Conservation (phyloP, 1,284 basidiomycete species). For the Serendipita sp. region DNA sequence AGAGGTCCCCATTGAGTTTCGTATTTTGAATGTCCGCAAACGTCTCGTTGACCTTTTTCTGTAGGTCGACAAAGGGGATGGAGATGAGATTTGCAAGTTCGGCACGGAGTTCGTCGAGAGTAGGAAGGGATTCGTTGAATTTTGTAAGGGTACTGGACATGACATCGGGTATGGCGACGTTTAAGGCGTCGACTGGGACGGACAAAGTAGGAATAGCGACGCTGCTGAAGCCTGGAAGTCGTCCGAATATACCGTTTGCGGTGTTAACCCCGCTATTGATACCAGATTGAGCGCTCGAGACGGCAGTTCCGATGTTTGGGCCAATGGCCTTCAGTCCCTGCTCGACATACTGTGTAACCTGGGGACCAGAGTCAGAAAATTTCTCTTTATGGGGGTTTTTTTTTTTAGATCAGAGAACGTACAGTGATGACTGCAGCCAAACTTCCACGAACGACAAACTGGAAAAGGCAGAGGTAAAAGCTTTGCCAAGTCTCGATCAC, state of each 20-base stretch:
- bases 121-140: slow-evolving; percentile 73
- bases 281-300: slow-evolving; percentile 50
- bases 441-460: slow-evolving; percentile 73
- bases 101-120: slow-evolving; percentile 59
- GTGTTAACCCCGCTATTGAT: slow-evolving; percentile 50
- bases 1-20: slow-evolving; percentile 48
- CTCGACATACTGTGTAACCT: slow-evolving; percentile 60
- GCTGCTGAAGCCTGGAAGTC: slow-evolving; percentile 51
- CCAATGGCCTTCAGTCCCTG: slow-evolving; percentile 37
- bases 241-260: slow-evolving; percentile 47
- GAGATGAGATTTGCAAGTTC: slow-evolving; percentile 53
- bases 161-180: slow-evolving; percentile 68
- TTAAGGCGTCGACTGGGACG: slow-evolving; percentile 41
- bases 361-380: slow-evolving; percentile 11
- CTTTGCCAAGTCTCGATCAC: slow-evolving; percentile 84
- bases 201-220: slow-evolving; percentile 58
- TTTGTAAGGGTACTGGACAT: slow-evolving; percentile 58
- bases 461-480: slow-evolving; percentile 81
- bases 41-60: slow-evolving; percentile 75
- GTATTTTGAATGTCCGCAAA: slow-evolving; percentile 39
- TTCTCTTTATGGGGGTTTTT: too few relatives aligned
- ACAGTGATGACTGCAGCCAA: slow-evolving; percentile 72
- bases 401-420: slow-evolving; percentile 19
- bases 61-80: slow-evolving; percentile 72
- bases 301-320: slow-evolving; percentile 40